phyloP scores from a whole-genome alignment of 2,329 filamentous ascomycete genomes.

The Aureobasidium leucospermi region DNA sequence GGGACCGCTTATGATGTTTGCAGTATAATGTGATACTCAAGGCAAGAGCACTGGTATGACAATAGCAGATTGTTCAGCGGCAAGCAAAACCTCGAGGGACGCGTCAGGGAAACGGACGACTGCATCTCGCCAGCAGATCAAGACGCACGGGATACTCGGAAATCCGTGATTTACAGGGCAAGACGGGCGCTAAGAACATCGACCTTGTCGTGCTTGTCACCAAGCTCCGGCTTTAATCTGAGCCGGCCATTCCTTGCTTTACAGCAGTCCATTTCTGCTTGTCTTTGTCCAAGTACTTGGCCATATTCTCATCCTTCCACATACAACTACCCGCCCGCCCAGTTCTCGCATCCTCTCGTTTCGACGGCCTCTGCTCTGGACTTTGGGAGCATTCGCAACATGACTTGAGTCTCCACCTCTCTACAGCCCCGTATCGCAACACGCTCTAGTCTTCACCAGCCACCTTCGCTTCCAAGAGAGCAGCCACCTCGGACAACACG shows the following conservation, averaged over 20 bases:
- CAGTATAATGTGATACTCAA: background rate
- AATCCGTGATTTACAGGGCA: background rate
- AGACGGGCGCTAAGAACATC: background rate
- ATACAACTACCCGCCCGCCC: background rate
- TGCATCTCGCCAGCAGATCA: slow-evolving; percentile 7
- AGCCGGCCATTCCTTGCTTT: background rate
- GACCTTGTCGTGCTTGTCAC: background rate
- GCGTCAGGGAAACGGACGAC: background rate
- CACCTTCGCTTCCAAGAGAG: background rate
- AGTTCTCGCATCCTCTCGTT: background rate
- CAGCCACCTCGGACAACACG: background rate
- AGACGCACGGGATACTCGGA: background rate
- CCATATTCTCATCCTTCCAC: background rate
- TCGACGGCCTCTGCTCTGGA: background rate
- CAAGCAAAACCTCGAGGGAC: background rate
- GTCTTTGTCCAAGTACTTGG: slow-evolving; percentile 8
- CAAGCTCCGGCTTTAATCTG: background rate
- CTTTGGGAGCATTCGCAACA: background rate
- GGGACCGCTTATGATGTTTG: background rate
- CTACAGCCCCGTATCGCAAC: background rate
- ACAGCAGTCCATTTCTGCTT: background rate
- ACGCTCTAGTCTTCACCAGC: slow-evolving; percentile 9
- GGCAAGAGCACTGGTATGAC: background rate
- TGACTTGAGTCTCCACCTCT: background rate
- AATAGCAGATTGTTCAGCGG: background rate